Percentiles rank a stretch among this genome's conserved stretches.
Conservation (phyloP, 768 basidiomycete genomes). For the Mycena sanguinolenta region DNA sequence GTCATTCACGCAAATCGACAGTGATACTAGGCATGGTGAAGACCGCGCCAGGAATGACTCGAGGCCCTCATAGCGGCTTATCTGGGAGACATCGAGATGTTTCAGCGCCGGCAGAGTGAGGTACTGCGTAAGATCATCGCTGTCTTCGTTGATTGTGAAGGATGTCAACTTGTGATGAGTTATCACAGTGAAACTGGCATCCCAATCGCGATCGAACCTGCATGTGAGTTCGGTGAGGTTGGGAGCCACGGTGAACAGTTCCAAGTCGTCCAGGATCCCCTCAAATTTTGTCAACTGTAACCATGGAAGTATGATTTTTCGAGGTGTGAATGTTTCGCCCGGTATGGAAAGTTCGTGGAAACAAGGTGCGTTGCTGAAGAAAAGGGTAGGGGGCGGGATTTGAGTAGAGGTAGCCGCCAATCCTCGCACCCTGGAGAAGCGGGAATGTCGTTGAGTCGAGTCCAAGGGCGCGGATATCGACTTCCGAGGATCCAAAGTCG, state of each 20-base stretch:
- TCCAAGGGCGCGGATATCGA: background rate
- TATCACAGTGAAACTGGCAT: background rate
- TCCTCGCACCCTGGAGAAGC: background rate
- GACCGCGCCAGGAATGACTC: background rate
- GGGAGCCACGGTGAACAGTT: background rate
- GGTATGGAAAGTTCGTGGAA: background rate
- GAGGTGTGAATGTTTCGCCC: no score
- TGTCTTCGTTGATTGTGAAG: background rate
- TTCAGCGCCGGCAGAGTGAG: background rate
- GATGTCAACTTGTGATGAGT: background rate
- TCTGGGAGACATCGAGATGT: background rate
- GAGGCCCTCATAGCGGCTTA: background rate
- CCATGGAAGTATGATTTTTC: background rate
- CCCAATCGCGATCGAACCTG: background rate
- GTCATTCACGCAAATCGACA: background rate
- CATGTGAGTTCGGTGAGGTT: background rate
- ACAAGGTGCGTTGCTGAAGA: background rate
- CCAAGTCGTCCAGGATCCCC: background rate
- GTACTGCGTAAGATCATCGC: background rate
- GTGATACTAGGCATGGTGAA: background rate
- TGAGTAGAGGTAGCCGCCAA: background rate
- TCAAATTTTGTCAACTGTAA: slow-evolving; percentile 7
- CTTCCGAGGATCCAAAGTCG: background rate
- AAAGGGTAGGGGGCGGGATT: background rate
- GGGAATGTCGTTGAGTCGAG: slow-evolving; percentile 6